These are phyloP conservation scores for Aphanocladium album DNA, from an alignment of 2,329 filamentous ascomycete species.

Conservation along the genomic window DNA sequence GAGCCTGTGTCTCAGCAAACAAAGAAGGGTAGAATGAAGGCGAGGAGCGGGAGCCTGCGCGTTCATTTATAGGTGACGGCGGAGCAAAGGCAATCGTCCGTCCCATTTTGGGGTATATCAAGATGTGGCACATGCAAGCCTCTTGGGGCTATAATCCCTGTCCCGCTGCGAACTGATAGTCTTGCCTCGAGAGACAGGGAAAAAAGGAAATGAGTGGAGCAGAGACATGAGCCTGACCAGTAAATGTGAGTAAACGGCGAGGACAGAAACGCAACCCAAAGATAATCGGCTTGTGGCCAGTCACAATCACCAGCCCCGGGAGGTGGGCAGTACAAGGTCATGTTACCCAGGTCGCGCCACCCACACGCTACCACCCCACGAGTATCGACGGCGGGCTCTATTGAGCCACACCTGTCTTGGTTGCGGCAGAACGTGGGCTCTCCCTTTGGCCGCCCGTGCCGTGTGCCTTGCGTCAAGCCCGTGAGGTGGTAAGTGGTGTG, in stretches of 20 bases:
- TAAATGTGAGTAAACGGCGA: constrained; percentile 4
- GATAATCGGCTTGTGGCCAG: background rate
- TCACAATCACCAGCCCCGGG: background rate
- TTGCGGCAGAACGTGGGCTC: background rate
- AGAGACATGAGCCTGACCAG: constrained; percentile 5
- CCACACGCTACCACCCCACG: background rate
- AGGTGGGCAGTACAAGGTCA: constrained; percentile 1
- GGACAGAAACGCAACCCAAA: constrained; percentile 3
- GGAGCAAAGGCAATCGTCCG: background rate
- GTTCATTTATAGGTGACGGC: background rate
- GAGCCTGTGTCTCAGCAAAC: background rate
- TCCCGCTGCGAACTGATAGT: constrained; percentile 1
- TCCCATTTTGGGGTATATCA: constrained; percentile 3
- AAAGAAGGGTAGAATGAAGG: background rate
- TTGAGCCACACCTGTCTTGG: background rate
- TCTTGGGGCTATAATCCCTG: background rate
- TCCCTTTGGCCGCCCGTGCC: background rate
- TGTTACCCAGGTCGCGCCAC: constrained; percentile 1
- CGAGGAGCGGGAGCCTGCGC: background rate
- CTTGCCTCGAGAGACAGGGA: background rate
- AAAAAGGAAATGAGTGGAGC: background rate
- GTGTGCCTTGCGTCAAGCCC: background rate
- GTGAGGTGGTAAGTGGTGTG: background rate
- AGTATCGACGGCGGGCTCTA: background rate
- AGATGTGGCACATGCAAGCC: constrained; percentile 14